Evolutionary conservation across 768 basidiomycete genomes (phyloP), one percentile per base, ranked within the genome.

Genomic region (Chalciporus pseudorubinellus): DNA sequence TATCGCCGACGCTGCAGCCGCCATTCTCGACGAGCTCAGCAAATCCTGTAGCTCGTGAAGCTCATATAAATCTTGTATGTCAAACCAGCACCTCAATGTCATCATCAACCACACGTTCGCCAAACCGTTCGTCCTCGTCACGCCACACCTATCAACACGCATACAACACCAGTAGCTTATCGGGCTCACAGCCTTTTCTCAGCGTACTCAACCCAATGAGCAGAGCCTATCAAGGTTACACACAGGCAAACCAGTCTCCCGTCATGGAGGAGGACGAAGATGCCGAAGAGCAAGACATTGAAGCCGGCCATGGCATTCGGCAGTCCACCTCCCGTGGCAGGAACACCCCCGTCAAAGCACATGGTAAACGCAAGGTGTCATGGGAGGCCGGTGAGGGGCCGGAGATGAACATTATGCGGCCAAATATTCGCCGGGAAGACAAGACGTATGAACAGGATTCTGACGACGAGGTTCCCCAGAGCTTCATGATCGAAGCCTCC

Each of bases 391-490:
- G 46, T 6, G 72, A 75, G 48, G 70, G 76, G 46, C 78, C 81
- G 46, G 80, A 83, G 63, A 75, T 79, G 76, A 78, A 72, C 58
- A 62, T 74, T 8, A 70, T 89, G 43, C 82, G 80, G 52, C 88
- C 88, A 45, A 90, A 89, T 68, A 85, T 85, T 59, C 85, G 80
- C 60, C 74, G 77, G 58, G 80, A 85, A 62, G 87, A 88, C 69
- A 75, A 71, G 63, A 73, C 75, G 22, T 77, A 83, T 51, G 75
- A 76, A 39, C 72, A 77, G 43, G 83, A 87, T 44, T 87, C 85
- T 8, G 90, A 92, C 59, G 90, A 87, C 50, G 91, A 92, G 65
- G 89, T 88, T 3, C 91, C 91, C 0, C 85, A 87, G 63, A 88
- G 86, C 64, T 87, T 92, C 61, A 86, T 91, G 81, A 84, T 92